Evolutionary conservation across 345 rosid species (phyloP).

Genomic region (Diplotaxis tenuifolia): DNA sequence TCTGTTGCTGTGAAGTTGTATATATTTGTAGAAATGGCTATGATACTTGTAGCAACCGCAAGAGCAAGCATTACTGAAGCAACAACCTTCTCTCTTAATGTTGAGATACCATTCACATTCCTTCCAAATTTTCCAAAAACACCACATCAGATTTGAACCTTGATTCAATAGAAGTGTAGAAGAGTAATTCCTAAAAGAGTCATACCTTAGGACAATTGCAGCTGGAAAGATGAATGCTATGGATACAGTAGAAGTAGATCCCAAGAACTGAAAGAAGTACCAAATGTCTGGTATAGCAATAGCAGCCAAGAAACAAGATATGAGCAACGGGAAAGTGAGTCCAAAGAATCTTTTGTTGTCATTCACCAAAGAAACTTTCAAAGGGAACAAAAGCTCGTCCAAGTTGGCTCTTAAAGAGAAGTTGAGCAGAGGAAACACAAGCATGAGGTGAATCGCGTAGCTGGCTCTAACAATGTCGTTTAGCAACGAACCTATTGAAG

Average conservation of each 20-base stretch:
- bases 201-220: slow-evolving; percentile 68
- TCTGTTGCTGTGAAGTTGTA: slow-evolving; percentile 23
- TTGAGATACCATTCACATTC: slow-evolving; percentile 47
- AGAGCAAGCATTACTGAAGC: slow-evolving; percentile 41
- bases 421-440: slow-evolving; percentile 81
- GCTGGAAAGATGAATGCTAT: slow-evolving; percentile 88
- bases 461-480: slow-evolving; percentile 65
- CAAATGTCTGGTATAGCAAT: slow-evolving; percentile 75
- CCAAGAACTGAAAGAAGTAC: slow-evolving; percentile 81
- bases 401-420: slow-evolving; percentile 71
- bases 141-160: not conserved
- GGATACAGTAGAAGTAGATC: slow-evolving; percentile 79
- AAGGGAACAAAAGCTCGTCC: slow-evolving; percentile 65
- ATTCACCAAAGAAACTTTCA: slow-evolving; percentile 37
- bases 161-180: not conserved
- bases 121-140: slow-evolving; percentile 22
- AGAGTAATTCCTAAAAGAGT: not conserved
- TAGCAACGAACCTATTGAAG: slow-evolving; percentile 48
- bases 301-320: slow-evolving; percentile 51
- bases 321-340: slow-evolving; percentile 48
- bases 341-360: slow-evolving; percentile 57
- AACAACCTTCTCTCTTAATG: slow-evolving; percentile 42
- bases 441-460: slow-evolving; percentile 77
- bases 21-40: slow-evolving; percentile 45
- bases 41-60: slow-evolving; percentile 43